Conservation (phyloP, 176 grass and related monocot species). For the Cenchrus americanus region DNA sequence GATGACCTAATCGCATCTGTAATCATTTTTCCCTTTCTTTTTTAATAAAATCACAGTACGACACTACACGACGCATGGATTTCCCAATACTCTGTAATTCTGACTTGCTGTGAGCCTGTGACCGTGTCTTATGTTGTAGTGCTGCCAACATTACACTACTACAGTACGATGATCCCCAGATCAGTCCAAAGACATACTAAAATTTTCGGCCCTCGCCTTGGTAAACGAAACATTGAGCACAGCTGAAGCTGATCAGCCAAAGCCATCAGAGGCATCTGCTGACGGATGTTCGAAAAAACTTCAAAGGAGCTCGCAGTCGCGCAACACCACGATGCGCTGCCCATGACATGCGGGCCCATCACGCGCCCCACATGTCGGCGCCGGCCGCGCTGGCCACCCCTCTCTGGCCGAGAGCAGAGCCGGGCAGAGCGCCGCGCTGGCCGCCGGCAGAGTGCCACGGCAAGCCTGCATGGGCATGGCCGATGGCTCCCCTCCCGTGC, state of each 20-base stretch:
- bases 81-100: not conserved
- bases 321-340: not conserved
- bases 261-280: not conserved
- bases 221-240: slow-evolving; percentile 7
- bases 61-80: not conserved
- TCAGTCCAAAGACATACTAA: slow-evolving; percentile 22
- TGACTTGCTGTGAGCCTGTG: not conserved
- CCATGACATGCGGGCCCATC: not conserved
- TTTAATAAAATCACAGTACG: not conserved
- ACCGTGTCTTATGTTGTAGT: not conserved
- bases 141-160: too few species aligned
- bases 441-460: not conserved
- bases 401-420: not conserved
- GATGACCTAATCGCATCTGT: not conserved
- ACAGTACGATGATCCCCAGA: not conserved
- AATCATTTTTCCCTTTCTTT: not conserved
- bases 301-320: not conserved
- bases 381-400: not conserved
- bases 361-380: not conserved
- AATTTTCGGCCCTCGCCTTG: not conserved
- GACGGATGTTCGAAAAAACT: not conserved
- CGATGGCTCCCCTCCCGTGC: not conserved
- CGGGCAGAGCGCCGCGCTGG: not conserved
- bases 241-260: not conserved
- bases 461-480: not conserved